A percentile compares a stretch with the other conserved stretches of the same genome.
These are phyloP conservation scores for Trichoderma sp. DNA, from an alignment of 2,329 filamentous ascomycete species.

Conservation along the genomic window DNA sequence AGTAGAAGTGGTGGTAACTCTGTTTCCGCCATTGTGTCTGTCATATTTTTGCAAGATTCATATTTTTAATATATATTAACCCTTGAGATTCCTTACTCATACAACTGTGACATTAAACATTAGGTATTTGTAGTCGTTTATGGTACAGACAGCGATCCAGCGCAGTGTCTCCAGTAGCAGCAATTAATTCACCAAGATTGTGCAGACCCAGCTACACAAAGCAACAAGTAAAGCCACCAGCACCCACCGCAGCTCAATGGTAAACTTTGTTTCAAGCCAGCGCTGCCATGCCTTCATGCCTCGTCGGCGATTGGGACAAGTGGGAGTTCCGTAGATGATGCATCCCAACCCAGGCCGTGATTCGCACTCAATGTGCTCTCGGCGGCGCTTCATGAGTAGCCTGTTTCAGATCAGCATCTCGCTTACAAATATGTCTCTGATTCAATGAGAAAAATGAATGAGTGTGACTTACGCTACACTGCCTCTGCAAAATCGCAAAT, in stretches of 20 bases:
- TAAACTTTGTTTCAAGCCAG: slow-evolving; percentile 46
- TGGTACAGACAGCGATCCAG: background rate
- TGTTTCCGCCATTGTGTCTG: background rate
- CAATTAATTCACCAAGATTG: background rate
- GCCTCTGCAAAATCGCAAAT: slow-evolving; percentile 59
- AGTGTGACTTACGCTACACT: slow-evolving; percentile 51
- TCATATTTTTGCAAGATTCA: background rate
- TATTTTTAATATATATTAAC: background rate
- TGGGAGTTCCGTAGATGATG: slow-evolving; percentile 50
- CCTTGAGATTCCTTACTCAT: background rate
- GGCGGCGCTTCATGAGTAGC: slow-evolving; percentile 56
- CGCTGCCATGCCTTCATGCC: slow-evolving; percentile 46
- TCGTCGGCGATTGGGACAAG: slow-evolving; percentile 45
- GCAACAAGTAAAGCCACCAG: slow-evolving; percentile 43
- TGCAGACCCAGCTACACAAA: slow-evolving; percentile 24
- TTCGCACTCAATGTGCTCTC: slow-evolving; percentile 62
- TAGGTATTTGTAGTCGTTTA: background rate
- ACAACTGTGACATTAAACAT: slow-evolving; percentile 5
- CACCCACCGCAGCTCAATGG: slow-evolving; percentile 51
- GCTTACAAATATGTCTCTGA: background rate
- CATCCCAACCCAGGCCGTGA: slow-evolving; percentile 56
- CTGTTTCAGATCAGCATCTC: slow-evolving; percentile 32
- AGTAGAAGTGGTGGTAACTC: background rate
- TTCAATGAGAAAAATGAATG: background rate
- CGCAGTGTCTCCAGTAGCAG: background rate